Percentiles rank a stretch among this genome's conserved stretches.
These are phyloP conservation scores for Mortierella sp. DNA, from an alignment of 371 early-diverging fungal species.

Conservation along the genomic window DNA sequence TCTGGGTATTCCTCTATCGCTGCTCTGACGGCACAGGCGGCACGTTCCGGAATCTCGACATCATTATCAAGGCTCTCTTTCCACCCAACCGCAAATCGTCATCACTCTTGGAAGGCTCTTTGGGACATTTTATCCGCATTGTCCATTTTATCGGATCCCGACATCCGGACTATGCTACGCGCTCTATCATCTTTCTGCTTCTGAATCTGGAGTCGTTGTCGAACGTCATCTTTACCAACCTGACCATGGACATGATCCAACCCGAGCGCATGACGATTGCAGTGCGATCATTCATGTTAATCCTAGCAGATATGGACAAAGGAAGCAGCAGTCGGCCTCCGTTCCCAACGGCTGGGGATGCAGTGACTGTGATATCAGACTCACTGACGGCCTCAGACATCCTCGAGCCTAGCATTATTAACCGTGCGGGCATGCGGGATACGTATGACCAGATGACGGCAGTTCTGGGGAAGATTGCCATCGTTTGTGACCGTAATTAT, in stretches of 20 bases:
- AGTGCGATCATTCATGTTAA: conserved; percentile 76
- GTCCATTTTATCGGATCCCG: conserved; percentile 83
- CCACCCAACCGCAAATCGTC: conserved; percentile 75
- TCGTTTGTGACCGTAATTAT: conserved; percentile 46
- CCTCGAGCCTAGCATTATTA: conserved; percentile 58
- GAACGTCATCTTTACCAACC: conserved; percentile 57
- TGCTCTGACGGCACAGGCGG: conserved; percentile 58
- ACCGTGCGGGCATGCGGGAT: conserved; percentile 58
- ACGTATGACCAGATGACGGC: conserved; percentile 51
- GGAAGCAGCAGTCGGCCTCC: conserved; percentile 59
- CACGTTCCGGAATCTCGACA: conserved; percentile 58
- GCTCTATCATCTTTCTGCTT: conserved; percentile 74
- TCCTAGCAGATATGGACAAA: conserved; percentile 78
- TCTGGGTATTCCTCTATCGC: conserved; percentile 95
- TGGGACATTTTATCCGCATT: conserved; percentile 84
- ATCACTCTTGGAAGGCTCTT: conserved; percentile 76
- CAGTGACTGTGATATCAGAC: conserved; percentile 46
- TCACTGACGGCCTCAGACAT: conserved; percentile 46
- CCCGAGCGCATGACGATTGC: conserved; percentile 86
- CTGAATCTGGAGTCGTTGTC: conserved; percentile 70
- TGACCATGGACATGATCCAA: conserved; percentile 62
- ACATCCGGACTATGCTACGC: conserved; percentile 84
- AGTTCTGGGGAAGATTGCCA: conserved; percentile 52
- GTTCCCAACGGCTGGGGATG: conserved; percentile 69
- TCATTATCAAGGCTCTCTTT: conserved; percentile 75